phyloP scores from a whole-genome alignment of 306 rosid species.

The Arachis stenosperma region DNA sequence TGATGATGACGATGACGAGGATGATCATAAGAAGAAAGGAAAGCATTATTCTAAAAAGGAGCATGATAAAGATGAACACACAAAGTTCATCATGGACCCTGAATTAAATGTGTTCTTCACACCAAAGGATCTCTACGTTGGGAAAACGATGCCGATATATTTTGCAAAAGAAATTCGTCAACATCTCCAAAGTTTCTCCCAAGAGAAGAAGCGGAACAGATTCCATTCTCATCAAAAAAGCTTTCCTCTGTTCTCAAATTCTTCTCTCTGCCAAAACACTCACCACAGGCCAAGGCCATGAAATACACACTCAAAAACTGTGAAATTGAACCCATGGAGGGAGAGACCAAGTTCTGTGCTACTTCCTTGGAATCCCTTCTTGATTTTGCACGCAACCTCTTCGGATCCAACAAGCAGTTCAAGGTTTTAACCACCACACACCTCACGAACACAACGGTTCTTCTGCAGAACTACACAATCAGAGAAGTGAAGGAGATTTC shows the following conservation, averaged over 20 bases:
- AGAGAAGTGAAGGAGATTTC: constrained; percentile 41
- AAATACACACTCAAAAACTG: constrained; percentile 62
- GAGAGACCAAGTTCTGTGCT: constrained; percentile 73
- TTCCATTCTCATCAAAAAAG: constrained; percentile 63
- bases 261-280: constrained; percentile 57
- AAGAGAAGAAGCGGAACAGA: constrained; percentile 59
- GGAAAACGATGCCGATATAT: constrained; percentile 61
- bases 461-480: constrained; percentile 69
- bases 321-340: constrained; percentile 54
- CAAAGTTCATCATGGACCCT: constrained; percentile 42
- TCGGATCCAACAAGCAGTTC: constrained; percentile 49
- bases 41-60: background rate
- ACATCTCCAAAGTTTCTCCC: constrained; percentile 59
- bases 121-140: constrained; percentile 53
- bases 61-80: background rate
- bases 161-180: constrained; percentile 53
- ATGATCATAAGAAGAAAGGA: background rate
- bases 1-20: background rate
- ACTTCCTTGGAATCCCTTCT: constrained; percentile 67
- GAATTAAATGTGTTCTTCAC: constrained; percentile 64
- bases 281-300: constrained; percentile 70
- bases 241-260: constrained; percentile 53
- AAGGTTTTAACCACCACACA: constrained; percentile 55
- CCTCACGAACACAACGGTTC: constrained; percentile 40
- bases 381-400: constrained; percentile 45